Evolutionary conservation across 345 rosid genomes (phyloP).

Genomic region (Salix caprea): DNA sequence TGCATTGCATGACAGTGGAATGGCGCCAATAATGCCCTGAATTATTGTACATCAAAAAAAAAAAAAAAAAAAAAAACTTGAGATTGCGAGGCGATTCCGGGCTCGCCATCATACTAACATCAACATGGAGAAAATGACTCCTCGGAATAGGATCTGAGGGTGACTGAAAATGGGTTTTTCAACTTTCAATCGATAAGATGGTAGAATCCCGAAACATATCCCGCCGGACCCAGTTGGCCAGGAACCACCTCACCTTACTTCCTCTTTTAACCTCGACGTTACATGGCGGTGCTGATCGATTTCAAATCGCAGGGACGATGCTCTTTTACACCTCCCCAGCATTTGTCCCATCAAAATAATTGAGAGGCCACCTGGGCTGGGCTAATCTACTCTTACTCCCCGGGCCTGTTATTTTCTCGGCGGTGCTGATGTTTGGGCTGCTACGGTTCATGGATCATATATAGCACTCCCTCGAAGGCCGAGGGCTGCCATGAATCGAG

Average conservation of each 20-base stretch:
- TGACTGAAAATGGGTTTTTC: constrained; percentile 3
- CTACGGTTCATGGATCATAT: too few relatives aligned
- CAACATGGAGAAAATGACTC: background rate
- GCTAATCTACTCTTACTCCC: too few relatives aligned
- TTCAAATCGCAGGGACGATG: background rate
- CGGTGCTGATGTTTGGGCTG: too few relatives aligned
- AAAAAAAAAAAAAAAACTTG: background rate
- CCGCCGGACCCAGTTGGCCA: constrained; percentile 6
- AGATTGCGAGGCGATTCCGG: too few relatives aligned
- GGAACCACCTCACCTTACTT: constrained; percentile 6
- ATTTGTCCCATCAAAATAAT: too few relatives aligned
- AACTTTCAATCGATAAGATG: constrained; percentile 6
- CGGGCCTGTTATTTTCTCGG: too few relatives aligned
- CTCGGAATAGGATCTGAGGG: background rate
- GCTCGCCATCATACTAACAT: too few relatives aligned
- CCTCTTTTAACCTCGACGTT: constrained; percentile 8
- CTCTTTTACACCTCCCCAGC: background rate
- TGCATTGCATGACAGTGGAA: too few relatives aligned
- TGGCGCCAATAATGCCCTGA: too few relatives aligned
- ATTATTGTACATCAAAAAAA: background rate
- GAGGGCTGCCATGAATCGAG: too few relatives aligned
- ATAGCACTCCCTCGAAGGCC: too few relatives aligned
- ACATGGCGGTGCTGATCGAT: constrained; percentile 14
- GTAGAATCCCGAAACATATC: constrained; percentile 10
- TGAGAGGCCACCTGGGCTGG: too few relatives aligned